phyloP scores from a whole-genome alignment of 1,284 basidiomycete species.

The Xerocomus nothofagi region DNA sequence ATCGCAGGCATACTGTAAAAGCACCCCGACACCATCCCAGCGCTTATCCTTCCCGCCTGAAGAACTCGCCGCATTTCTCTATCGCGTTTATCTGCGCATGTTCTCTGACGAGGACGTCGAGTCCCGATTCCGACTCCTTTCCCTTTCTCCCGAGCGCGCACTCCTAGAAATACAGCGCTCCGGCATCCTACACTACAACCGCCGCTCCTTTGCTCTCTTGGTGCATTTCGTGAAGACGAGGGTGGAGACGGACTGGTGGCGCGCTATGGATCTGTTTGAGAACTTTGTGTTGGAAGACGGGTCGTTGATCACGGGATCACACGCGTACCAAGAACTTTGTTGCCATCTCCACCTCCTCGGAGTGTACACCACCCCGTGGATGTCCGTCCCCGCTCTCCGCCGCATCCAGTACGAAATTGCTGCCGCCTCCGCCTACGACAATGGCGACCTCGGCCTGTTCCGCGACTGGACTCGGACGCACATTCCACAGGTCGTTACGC shows the following conservation, averaged over 20 bases:
- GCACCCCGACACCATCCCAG: background rate
- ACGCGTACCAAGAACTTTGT: constrained; percentile 43
- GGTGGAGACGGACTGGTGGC: constrained; percentile 36
- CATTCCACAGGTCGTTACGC: constrained; percentile 23
- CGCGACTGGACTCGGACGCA: constrained; percentile 12
- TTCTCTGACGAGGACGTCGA: constrained; percentile 35
- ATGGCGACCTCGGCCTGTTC: constrained; percentile 14
- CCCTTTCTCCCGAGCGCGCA: background rate
- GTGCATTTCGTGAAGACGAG: constrained; percentile 39
- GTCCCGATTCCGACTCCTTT: background rate
- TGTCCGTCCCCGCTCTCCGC: background rate
- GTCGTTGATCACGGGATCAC: constrained; percentile 32
- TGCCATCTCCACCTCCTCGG: constrained; percentile 40
- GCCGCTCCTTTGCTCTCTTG: constrained; percentile 44
- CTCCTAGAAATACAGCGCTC: background rate
- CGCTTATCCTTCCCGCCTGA: constrained; percentile 28
- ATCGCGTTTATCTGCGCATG: constrained; percentile 46
- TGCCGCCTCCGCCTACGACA: too few relatives aligned
- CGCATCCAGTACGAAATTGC: background rate
- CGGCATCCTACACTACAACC: constrained; percentile 39
- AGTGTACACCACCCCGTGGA: constrained; percentile 20
- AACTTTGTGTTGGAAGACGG: constrained; percentile 29
- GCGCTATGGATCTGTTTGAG: constrained; percentile 34
- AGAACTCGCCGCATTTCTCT: constrained; percentile 43
- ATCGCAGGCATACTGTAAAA: background rate